These are phyloP conservation scores for Pulveroboletus sp. DNA, from an alignment of 768 basidiomycete genomes.

Conservation along the genomic window DNA sequence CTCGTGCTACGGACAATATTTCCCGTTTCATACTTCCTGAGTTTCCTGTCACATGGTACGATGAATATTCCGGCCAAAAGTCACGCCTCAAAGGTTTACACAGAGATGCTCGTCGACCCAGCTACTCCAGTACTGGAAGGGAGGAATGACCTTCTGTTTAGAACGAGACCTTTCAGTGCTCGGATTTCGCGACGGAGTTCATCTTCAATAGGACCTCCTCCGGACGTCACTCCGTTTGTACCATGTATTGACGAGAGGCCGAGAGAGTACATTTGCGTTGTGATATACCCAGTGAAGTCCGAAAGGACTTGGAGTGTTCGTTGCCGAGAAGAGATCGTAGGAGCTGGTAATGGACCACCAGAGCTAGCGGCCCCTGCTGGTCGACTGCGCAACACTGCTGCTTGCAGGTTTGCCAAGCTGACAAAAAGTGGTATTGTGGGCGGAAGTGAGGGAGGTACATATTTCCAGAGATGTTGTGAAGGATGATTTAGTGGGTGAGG, in stretches of 20 bases:
- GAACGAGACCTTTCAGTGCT: conserved; percentile 72
- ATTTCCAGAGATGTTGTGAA: conserved; percentile 37
- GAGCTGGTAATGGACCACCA: conserved; percentile 2
- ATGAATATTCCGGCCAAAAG: neutral
- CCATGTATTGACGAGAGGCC: conserved; percentile 16
- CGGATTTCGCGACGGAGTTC: conserved; percentile 71
- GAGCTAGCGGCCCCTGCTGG: conserved; percentile 10
- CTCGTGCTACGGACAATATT: too few relatives aligned
- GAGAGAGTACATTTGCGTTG: conserved; percentile 60
- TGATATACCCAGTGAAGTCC: conserved; percentile 77
- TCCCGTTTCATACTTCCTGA: neutral
- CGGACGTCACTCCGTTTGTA: conserved; percentile 13
- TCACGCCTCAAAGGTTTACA: conserved; percentile 1
- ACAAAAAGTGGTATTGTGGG: conserved; percentile 29
- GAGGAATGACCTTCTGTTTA: conserved; percentile 55
- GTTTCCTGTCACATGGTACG: too few relatives aligned
- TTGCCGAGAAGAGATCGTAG: conserved; percentile 41
- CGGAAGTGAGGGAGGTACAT: conserved; percentile 28
- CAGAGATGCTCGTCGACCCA: conserved; percentile 6
- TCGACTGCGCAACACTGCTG: conserved; percentile 20
- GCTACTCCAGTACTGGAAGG: conserved; percentile 1
- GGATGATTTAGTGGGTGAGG: conserved; percentile 13
- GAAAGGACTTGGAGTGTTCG: conserved; percentile 62
- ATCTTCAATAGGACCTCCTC: conserved; percentile 42
- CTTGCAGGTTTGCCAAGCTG: conserved; percentile 18